A percentile compares a stretch with the other conserved stretches of the same genome.
These are phyloP conservation scores for Hortiboletus rubellus DNA, from an alignment of 1,284 basidiomycete species.

Conservation along the genomic window DNA sequence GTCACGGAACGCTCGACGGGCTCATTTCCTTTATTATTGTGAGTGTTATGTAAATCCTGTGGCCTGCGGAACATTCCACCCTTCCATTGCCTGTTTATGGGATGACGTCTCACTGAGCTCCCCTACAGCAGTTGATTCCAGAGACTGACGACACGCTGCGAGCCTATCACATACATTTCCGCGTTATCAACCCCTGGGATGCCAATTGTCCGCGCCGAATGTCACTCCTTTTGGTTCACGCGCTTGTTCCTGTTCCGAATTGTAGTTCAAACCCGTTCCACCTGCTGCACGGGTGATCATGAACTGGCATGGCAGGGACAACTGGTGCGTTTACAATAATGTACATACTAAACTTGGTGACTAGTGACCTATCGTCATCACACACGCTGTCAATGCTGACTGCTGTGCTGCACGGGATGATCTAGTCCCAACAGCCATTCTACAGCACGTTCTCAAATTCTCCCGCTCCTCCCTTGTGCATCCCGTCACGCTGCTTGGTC, in stretches of 20 bases:
- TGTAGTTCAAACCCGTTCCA: too few species aligned
- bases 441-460: not conserved
- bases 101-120: too few species aligned
- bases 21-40: too few species aligned
- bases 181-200: too few species aligned
- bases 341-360: not conserved
- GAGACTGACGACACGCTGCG: too few species aligned
- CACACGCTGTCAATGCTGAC: slow-evolving; percentile 5
- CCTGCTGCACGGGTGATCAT: not conserved
- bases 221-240: not conserved
- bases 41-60: too few species aligned
- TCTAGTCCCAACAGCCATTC: not conserved
- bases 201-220: not conserved
- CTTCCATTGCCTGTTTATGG: too few species aligned
- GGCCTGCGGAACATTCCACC: too few species aligned
- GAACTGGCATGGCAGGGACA: not conserved
- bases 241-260: not conserved
- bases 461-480: slow-evolving; percentile 3
- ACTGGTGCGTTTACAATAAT: not conserved
- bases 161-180: too few species aligned
- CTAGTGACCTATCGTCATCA: not conserved
- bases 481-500: slow-evolving; percentile 8
- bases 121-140: too few species aligned
- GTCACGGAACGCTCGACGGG: too few species aligned
- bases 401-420: slow-evolving; percentile 3